A percentile compares a stretch with the other conserved stretches of the same genome.
Conservation (phyloP, 1,284 basidiomycete genomes). For the Phenoliferia sp. region DNA sequence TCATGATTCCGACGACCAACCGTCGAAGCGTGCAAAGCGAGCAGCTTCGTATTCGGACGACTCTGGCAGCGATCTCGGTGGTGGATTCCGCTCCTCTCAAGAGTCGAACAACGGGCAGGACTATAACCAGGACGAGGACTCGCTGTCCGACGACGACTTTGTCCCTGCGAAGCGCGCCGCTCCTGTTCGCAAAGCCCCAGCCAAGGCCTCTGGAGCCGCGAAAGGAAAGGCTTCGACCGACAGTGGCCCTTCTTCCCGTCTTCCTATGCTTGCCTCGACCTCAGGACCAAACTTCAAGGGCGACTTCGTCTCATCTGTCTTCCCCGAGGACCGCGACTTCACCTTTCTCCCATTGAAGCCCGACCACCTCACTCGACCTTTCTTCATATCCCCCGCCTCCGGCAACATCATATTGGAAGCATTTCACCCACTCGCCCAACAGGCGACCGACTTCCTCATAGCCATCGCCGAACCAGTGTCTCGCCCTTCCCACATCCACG, state of each 20-base stretch:
- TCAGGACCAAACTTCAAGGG: background rate
- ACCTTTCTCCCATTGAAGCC: slow-evolving; percentile 77
- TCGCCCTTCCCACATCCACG: slow-evolving; percentile 95
- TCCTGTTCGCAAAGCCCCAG: background rate
- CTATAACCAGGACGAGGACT: slow-evolving; percentile 4
- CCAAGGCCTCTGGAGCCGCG: background rate
- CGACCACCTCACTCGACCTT: slow-evolving; percentile 81
- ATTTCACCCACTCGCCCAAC: slow-evolving; percentile 92
- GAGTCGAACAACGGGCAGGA: slow-evolving; percentile 8
- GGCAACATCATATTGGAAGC: slow-evolving; percentile 94
- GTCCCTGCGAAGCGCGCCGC: slow-evolving; percentile 7
- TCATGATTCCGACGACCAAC: background rate
- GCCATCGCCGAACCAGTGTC: slow-evolving; percentile 99
- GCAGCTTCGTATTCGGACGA: slow-evolving; percentile 1
- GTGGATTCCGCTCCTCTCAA: slow-evolving; percentile 3
- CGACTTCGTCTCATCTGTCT: slow-evolving; percentile 16
- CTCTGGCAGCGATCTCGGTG: slow-evolving; percentile 11
- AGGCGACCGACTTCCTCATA: slow-evolving; percentile 96
- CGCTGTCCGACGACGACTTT: slow-evolving; percentile 17
- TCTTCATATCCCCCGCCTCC: slow-evolving; percentile 78
- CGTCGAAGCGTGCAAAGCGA: background rate
- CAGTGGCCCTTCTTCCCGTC: background rate
- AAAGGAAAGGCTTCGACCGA: background rate
- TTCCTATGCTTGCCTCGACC: background rate
- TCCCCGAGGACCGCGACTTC: slow-evolving; percentile 54